Evolutionary conservation across 2,329 filamentous ascomycete species (phyloP).

Genomic region (Mollisia scopiformis): DNA sequence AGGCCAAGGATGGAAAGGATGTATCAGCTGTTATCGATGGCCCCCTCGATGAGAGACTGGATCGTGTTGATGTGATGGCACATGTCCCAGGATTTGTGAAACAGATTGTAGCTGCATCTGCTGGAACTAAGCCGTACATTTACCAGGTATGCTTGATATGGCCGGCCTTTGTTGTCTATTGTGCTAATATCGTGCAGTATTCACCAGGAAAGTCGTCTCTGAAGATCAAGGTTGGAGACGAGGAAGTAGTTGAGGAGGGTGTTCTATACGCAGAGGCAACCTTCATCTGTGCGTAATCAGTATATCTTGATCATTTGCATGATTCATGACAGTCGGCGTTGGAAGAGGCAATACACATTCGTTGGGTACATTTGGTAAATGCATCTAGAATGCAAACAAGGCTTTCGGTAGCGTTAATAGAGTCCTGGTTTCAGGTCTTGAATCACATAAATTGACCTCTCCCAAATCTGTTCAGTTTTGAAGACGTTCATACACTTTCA

Average conservation of each 20-base stretch:
- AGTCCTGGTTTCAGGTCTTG: constrained; percentile 11
- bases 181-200: constrained; percentile 58
- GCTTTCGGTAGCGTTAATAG: constrained; percentile 20
- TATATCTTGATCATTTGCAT: constrained; percentile 6
- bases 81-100: constrained; percentile 97
- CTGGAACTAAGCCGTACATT: constrained; percentile 95
- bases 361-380: constrained; percentile 25
- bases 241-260: constrained; percentile 79
- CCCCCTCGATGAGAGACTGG: constrained; percentile 67
- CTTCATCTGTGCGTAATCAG: constrained; percentile 75
- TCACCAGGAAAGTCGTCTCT: constrained; percentile 68
- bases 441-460: constrained; percentile 9
- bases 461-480: not conserved
- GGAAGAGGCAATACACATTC: constrained; percentile 32
- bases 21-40: constrained; percentile 73
- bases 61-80: constrained; percentile 93
- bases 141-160: constrained; percentile 69
- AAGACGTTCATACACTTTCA: not conserved
- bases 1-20: constrained; percentile 73
- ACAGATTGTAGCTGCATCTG: constrained; percentile 84
- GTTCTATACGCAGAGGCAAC: constrained; percentile 85
- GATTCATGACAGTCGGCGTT: constrained; percentile 27
- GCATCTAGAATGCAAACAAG: constrained; percentile 3
- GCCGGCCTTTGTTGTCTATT: not conserved
- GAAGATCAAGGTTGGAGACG: constrained; percentile 83